Evolutionary conservation across 2,329 filamentous ascomycete species (phyloP).

Genomic region (Rhynchosporium agropyri): DNA sequence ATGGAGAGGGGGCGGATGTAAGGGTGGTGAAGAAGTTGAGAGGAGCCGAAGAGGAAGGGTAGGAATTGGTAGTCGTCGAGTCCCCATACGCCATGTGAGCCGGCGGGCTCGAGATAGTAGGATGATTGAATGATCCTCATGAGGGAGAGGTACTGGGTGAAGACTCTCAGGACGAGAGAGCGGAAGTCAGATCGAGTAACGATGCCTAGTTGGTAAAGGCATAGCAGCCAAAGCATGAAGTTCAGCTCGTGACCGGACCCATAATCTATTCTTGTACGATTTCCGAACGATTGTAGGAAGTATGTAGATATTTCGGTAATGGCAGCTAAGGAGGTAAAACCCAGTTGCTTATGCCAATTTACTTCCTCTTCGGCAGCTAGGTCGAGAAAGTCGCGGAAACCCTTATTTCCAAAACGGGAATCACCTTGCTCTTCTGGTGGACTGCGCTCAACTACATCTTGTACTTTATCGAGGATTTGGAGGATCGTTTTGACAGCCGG

Average conservation of each 20-base stretch:
- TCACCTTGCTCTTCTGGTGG: conserved; percentile 86
- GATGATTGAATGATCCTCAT: conserved; percentile 89
- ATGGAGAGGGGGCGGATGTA: conserved; percentile 80
- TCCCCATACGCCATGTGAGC: conserved; percentile 97
- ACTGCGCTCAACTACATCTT: conserved; percentile 65
- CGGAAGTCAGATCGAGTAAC: conserved; percentile 69
- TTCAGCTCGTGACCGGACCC: conserved; percentile 97
- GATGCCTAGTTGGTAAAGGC: conserved; percentile 77
- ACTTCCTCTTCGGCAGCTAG: conserved; percentile 55
- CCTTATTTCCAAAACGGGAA: conserved; percentile 92
- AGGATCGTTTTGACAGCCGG: conserved; percentile 65
- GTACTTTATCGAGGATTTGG: conserved; percentile 68
- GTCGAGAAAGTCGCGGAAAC: conserved; percentile 82
- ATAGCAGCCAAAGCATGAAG: conserved; percentile 96
- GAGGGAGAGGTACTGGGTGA: conserved; percentile 77
- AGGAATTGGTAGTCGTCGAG: conserved; percentile 97
- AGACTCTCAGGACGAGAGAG: conserved; percentile 74
- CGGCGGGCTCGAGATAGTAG: conserved; percentile 96
- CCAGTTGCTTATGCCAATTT: conserved; percentile 66
- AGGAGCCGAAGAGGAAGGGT: conserved; percentile 91
- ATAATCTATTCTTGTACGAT: conserved; percentile 87
- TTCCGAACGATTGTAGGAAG: conserved; percentile 81
- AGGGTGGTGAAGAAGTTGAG: conserved; percentile 82
- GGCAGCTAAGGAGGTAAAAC: conserved; percentile 54
- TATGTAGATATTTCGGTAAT: conserved; percentile 77